Evolutionary conservation across 257 asterid genomes (phyloP).

Genomic region (Coffea eugenioides): DNA sequence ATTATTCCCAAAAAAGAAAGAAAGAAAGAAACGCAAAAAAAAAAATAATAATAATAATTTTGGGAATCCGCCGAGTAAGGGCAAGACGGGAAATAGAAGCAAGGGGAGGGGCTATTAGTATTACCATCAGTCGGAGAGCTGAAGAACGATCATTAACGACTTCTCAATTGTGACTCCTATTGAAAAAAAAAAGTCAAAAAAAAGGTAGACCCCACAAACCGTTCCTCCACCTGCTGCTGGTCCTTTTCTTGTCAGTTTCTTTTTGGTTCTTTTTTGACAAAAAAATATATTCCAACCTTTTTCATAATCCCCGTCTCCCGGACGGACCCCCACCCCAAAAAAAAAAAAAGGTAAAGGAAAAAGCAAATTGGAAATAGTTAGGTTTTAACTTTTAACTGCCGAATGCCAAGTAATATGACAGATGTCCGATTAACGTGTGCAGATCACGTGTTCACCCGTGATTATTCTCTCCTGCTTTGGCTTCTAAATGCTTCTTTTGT

Average conservation of each 20-base stretch:
- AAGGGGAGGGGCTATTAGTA: not conserved
- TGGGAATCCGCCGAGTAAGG: not conserved
- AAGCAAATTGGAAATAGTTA: not conserved
- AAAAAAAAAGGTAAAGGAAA: not conserved
- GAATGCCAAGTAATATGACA: not conserved
- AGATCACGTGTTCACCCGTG: constrained; percentile 14
- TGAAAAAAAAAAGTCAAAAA: not conserved
- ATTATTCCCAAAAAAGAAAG: too few species aligned
- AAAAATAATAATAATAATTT: too few species aligned
- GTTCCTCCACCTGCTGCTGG: constrained; percentile 1
- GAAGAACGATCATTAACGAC: not conserved
- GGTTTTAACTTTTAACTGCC: not conserved
- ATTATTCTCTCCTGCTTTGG: not conserved
- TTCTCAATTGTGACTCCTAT: not conserved
- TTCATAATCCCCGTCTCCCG: too few species aligned
- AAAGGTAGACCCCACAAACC: constrained; percentile 6
- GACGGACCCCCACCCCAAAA: too few species aligned
- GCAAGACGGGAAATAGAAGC: constrained; percentile 11
- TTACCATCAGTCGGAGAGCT: not conserved
- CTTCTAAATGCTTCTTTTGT: not conserved
- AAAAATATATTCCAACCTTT: not conserved
- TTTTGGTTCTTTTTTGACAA: not conserved
- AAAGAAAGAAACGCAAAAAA: too few species aligned
- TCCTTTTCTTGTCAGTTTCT: not conserved
- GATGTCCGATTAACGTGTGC: constrained; percentile 8